Evolutionary conservation across 2,329 filamentous ascomycete species (phyloP), one percentile per base, ranked within the genome.

Genomic region (Cercospora sesami): DNA sequence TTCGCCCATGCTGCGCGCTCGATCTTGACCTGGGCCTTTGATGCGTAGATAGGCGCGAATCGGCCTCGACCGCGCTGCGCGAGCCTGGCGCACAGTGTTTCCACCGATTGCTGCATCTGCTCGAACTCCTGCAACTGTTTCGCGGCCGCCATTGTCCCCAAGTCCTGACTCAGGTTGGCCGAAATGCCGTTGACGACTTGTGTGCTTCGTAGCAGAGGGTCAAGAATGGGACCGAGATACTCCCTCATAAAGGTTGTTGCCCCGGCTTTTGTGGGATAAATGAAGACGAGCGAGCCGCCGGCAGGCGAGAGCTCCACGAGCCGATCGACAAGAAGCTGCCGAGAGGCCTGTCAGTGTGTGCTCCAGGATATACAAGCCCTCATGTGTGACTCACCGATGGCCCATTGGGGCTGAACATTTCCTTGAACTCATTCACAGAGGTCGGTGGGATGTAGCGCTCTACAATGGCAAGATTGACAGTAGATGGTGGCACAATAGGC

Each of bases 391-490:
- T 64, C 16, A 64, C 62, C 0, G 87, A 90, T 2, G 83, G 83
- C 4, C 85, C 84, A 55, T 80, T 81, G 3, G 82, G 78, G 16
- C 80, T 81, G 75, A 89, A 89, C 73, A 90, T 83, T 70, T 87
- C 84, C 33, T 80, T 78, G 68, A 87, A 88, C 74, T 90, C 88
- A 71, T 86, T 83, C 0, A 79, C 74, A 23, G 84, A 87, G 0
- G 86, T 83, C 2, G 88, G 87, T 18, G 88, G 88, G n/a, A 90
- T 86, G 75, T 88, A 90, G 42, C 88, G 85, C 77, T 90, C 88
- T 4, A 90, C 82, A 12, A 89, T 81, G 1, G 87, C 86, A 48
- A 89, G 80, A 64, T 89, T 83, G 69, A 89, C 86, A 60, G 84
- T 87, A 18, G 83, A 83, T 0, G 87, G 87, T 5, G 86, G 85